These are phyloP conservation scores for Colletotrichum zoysiae DNA, from an alignment of 2,329 filamentous ascomycete genomes.

Conservation along the genomic window DNA sequence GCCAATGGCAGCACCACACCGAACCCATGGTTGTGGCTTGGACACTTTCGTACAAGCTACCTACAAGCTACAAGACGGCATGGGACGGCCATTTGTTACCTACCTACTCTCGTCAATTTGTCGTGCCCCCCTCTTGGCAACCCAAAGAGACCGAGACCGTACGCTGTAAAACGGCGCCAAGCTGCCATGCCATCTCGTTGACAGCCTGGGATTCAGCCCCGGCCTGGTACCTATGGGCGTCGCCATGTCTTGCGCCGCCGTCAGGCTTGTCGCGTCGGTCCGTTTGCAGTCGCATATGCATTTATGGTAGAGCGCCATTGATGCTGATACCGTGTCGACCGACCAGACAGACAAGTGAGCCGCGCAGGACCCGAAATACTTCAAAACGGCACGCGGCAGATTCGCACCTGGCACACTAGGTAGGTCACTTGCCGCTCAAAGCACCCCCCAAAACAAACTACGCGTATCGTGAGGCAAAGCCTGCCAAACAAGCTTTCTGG, in stretches of 20 bases:
- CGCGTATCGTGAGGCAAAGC: not conserved
- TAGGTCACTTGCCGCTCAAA: conserved; percentile 12
- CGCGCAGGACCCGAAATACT: not conserved
- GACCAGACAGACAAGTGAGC: conserved; percentile 1
- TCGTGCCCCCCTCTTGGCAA: not conserved
- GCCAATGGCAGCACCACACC: not conserved
- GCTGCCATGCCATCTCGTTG: not conserved
- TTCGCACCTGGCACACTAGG: conserved; percentile 21
- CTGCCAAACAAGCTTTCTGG: conserved; percentile 21
- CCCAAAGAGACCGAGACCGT: not conserved
- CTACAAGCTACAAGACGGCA: not conserved
- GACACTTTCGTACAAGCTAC: not conserved
- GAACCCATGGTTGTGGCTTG: conserved; percentile 4
- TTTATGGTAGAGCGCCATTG: not conserved
- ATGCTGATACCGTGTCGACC: not conserved
- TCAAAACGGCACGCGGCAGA: conserved; percentile 15
- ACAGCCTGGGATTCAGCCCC: conserved; percentile 3
- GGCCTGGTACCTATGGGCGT: not conserved
- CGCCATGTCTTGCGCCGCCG: not conserved
- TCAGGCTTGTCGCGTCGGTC: not conserved
- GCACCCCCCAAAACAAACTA: not conserved
- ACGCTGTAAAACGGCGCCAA: not conserved
- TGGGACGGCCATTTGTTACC: not conserved
- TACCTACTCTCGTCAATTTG: not conserved
- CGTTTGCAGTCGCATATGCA: not conserved